Conservation (phyloP, 352 stramenopile species). For the Phytophthora cryptogea region DNA sequence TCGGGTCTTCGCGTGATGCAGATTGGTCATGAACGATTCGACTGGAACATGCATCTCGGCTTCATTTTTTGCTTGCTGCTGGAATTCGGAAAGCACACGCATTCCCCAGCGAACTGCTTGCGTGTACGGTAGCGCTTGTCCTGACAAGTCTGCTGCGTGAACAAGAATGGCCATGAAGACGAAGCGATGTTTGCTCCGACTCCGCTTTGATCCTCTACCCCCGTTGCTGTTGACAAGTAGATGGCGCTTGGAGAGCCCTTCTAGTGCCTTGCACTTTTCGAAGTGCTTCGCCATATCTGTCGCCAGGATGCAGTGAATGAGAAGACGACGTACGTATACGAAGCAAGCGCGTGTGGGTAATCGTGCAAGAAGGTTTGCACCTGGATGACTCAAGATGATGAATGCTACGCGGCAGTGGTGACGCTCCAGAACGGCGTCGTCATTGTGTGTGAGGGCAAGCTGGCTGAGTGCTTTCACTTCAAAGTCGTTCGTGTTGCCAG, state of each 20-base stretch:
- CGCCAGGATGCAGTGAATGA: constrained; percentile 71
- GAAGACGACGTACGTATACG: constrained; percentile 49
- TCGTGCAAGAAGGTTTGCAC: constrained; percentile 66
- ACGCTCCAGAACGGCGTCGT: constrained; percentile 83
- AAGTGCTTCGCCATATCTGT: constrained; percentile 84
- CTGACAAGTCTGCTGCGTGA: constrained; percentile 74
- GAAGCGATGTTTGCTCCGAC: constrained; percentile 34
- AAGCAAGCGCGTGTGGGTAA: constrained; percentile 51
- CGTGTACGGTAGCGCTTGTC: constrained; percentile 62
- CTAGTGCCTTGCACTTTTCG: constrained; percentile 65
- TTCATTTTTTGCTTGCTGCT: constrained; percentile 71
- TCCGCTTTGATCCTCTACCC: constrained; percentile 41
- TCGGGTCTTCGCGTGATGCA: constrained; percentile 61
- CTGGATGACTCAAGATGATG: constrained; percentile 62
- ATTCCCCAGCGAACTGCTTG: constrained; percentile 64
- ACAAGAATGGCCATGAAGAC: constrained; percentile 65
- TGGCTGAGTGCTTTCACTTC: constrained; percentile 72
- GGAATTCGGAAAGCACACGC: constrained; percentile 72
- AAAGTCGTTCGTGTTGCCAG: constrained; percentile 86
- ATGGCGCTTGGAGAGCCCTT: constrained; percentile 51
- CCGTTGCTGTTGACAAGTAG: constrained; percentile 23
- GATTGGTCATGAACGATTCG: constrained; percentile 76
- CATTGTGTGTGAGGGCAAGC: constrained; percentile 82
- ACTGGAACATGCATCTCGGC: constrained; percentile 59
- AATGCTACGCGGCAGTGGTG: constrained; percentile 78